A percentile compares a stretch with the other conserved stretches of the same genome.
phyloP scores from a whole-genome alignment of 1,284 basidiomycete species.

The Malassezia brasiliensis region DNA sequence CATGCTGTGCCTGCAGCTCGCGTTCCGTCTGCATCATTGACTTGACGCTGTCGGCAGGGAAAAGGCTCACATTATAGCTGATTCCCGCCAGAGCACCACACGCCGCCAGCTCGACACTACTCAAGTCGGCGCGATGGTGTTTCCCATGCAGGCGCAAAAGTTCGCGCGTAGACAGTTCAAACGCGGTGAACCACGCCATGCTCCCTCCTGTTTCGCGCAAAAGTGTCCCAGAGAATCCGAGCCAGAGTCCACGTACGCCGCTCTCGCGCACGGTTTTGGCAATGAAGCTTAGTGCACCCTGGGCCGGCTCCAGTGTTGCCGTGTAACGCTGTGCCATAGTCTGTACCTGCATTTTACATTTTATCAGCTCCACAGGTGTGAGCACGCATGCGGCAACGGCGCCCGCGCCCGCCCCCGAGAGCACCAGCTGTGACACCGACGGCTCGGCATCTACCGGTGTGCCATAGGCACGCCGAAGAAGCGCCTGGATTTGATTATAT shows the following conservation, averaged over 20 bases:
- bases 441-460: slow-evolving; percentile 30
- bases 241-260: slow-evolving; percentile 72
- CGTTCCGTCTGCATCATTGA: slow-evolving; percentile 88
- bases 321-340: slow-evolving; percentile 56
- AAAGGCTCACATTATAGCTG: slow-evolving; percentile 59
- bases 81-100: slow-evolving; percentile 80
- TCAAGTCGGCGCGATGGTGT: slow-evolving; percentile 52
- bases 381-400: slow-evolving; percentile 69
- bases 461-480: slow-evolving; percentile 51
- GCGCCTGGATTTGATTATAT: slow-evolving; percentile 70
- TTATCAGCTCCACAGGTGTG: slow-evolving; percentile 83
- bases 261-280: slow-evolving; percentile 57
- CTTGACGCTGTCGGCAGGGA: slow-evolving; percentile 77
- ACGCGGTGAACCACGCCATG: slow-evolving; percentile 76
- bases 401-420: slow-evolving; percentile 74
- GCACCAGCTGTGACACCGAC: slow-evolving; percentile 57
- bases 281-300: slow-evolving; percentile 58
- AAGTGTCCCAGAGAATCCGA: slow-evolving; percentile 68
- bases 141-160: slow-evolving; percentile 13
- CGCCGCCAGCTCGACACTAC: slow-evolving; percentile 69
- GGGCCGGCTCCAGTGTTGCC: background rate
- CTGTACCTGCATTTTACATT: slow-evolving; percentile 92
- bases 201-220: slow-evolving; percentile 78
- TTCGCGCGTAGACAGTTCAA: slow-evolving; percentile 54
- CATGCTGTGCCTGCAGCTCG: slow-evolving; percentile 57